Evolutionary conservation across 139 green algal species (phyloP).

Genomic region (Spirogloea muscicola): DNA sequence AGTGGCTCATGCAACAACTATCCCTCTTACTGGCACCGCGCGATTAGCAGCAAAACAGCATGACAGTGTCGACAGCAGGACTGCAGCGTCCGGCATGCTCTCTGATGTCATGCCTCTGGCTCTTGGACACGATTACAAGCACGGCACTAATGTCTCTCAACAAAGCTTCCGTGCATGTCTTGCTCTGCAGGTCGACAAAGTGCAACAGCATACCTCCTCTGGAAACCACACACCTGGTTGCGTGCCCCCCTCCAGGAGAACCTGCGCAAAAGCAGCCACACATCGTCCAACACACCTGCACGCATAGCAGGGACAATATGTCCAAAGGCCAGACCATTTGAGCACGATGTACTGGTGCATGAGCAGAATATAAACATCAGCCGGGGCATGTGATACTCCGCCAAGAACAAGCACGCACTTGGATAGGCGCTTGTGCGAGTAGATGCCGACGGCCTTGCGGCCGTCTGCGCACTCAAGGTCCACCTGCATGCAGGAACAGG

Average conservation of each 20-base stretch:
- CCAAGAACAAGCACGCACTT: conserved; percentile 51
- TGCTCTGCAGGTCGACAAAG: not conserved
- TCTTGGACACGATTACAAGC: not conserved
- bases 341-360: not conserved
- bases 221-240: conserved; percentile 93
- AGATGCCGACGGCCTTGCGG: conserved; percentile 71
- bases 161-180: not conserved
- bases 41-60: not conserved
- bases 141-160: not conserved
- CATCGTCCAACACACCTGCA: conserved; percentile 36
- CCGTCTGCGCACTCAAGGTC: conserved; percentile 80
- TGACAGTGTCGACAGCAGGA: not conserved
- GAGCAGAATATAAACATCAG: not conserved
- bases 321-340: not conserved
- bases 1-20: no score
- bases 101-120: not conserved
- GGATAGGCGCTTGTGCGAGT: conserved; percentile 72
- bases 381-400: no score
- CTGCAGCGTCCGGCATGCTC: not conserved
- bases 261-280: conserved; percentile 66
- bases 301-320: not conserved
- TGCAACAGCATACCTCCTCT: conserved; percentile 63
- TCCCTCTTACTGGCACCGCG: not conserved
- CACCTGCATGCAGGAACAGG: no score
- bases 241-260: conserved; percentile 73